A percentile compares a stretch with the other conserved stretches of the same genome.
Evolutionary conservation across 176 grass and related monocot genomes (phyloP).

Genomic region (Oryza glaberrima): DNA sequence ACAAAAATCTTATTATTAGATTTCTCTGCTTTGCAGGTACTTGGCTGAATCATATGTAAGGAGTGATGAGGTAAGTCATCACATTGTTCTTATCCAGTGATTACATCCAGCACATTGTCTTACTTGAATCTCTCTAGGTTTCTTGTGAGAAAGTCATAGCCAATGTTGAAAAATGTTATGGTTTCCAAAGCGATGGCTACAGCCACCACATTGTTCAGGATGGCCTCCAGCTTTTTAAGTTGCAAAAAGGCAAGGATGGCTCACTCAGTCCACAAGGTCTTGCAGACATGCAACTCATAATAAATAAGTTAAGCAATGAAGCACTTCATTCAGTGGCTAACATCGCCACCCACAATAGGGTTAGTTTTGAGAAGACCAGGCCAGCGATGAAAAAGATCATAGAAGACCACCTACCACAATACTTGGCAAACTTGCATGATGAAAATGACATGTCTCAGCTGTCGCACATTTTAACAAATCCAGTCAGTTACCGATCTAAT

Average conservation of each 20-base stretch:
- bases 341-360: slow-evolving; percentile 4
- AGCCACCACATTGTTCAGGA: slow-evolving; percentile 42
- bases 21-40: slow-evolving; percentile 21
- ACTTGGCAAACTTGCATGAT: slow-evolving; percentile 18
- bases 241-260: slow-evolving; percentile 27
- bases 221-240: slow-evolving; percentile 33
- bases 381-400: slow-evolving; percentile 26
- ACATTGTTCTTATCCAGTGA: too few relatives aligned
- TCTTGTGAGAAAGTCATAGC: slow-evolving; percentile 29
- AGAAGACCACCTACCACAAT: slow-evolving; percentile 18
- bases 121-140: slow-evolving; percentile 25
- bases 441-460: not conserved
- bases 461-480: slow-evolving; percentile 10
- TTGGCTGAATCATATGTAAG: slow-evolving; percentile 36
- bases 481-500: slow-evolving; percentile 29
- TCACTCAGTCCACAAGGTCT: slow-evolving; percentile 14
- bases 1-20: not conserved
- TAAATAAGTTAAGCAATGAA: slow-evolving; percentile 34
- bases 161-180: slow-evolving; percentile 30
- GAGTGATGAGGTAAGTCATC: slow-evolving; percentile 33
- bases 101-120: not conserved
- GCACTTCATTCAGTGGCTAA: slow-evolving; percentile 45
- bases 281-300: slow-evolving; percentile 4
- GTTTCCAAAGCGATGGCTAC: not conserved
- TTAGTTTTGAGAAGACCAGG: slow-evolving; percentile 32